A percentile compares a stretch with the other conserved stretches of the same genome.
Evolutionary conservation across 2,329 filamentous ascomycete species (phyloP).

Genomic region (Helotiales sp.): DNA sequence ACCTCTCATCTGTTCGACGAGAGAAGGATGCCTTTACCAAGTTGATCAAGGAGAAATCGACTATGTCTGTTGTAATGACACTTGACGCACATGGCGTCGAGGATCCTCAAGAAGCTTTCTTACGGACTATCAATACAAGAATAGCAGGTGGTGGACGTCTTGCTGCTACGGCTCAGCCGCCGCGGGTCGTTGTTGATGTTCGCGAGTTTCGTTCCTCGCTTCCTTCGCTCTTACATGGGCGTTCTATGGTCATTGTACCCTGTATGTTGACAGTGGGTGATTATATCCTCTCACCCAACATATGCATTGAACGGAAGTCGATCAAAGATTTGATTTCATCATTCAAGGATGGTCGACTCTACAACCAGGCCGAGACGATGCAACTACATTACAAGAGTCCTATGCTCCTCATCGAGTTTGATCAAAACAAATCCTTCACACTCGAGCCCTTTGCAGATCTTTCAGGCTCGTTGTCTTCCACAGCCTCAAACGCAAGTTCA

Average conservation of each 20-base stretch:
- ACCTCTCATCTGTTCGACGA: slow-evolving; percentile 82
- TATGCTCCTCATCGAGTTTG: slow-evolving; percentile 96
- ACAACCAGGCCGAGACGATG: slow-evolving; percentile 92
- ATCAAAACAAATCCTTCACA: slow-evolving; percentile 95
- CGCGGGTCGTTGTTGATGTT: slow-evolving; percentile 90
- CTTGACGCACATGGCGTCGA: slow-evolving; percentile 67
- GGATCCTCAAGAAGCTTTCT: slow-evolving; percentile 86
- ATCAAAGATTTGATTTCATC: slow-evolving; percentile 88
- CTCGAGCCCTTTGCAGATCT: slow-evolving; percentile 77
- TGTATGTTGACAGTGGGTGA: slow-evolving; percentile 97
- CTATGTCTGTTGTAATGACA: slow-evolving; percentile 87
- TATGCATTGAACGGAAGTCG: slow-evolving; percentile 94
- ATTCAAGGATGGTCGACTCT: slow-evolving; percentile 88
- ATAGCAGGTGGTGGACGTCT: slow-evolving; percentile 92
- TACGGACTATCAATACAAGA: slow-evolving; percentile 93
- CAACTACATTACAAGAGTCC: slow-evolving; percentile 86
- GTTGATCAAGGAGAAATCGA: slow-evolving; percentile 89
- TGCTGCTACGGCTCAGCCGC: slow-evolving; percentile 79
- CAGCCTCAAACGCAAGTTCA: slow-evolving; percentile 59
- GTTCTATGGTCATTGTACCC: slow-evolving; percentile 83
- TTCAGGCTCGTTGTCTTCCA: slow-evolving; percentile 59
- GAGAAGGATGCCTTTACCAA: slow-evolving; percentile 97
- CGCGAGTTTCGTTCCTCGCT: slow-evolving; percentile 94
- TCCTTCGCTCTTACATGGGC: slow-evolving; percentile 86
- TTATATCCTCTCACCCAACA: slow-evolving; percentile 87